phyloP scores from a whole-genome alignment of 2,329 filamentous ascomycete genomes.

The Parastagonospora nodorum region DNA sequence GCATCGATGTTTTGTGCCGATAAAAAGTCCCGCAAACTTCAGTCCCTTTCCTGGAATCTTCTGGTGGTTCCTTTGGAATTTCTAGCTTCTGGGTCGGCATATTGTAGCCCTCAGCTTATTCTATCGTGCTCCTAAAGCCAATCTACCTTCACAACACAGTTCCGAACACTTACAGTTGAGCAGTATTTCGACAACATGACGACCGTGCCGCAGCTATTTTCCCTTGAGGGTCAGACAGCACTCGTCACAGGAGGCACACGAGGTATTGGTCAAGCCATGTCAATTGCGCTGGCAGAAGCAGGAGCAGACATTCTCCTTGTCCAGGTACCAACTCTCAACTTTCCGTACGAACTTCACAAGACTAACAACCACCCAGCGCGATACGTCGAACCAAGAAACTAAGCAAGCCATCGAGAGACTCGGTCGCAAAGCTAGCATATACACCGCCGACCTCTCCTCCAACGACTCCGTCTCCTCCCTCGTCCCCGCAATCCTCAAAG shows the following conservation, averaged over 20 bases:
- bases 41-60: neutral
- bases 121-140: neutral
- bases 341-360: neutral
- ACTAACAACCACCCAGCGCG: constrained; percentile 50
- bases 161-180: constrained; percentile 1
- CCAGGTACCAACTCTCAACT: constrained; percentile 43
- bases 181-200: constrained; percentile 26
- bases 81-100: too few relatives aligned
- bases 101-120: neutral
- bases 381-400: constrained; percentile 62
- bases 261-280: constrained; percentile 58
- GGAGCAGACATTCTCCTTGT: constrained; percentile 58
- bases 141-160: neutral
- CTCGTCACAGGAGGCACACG: constrained; percentile 57
- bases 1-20: neutral
- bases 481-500: constrained; percentile 64
- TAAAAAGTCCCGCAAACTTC: neutral
- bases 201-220: constrained; percentile 51
- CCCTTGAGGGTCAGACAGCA: constrained; percentile 55
- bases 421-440: constrained; percentile 69
- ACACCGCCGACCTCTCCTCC: constrained; percentile 71
- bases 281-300: constrained; percentile 56
- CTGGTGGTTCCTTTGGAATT: neutral
- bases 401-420: constrained; percentile 66
- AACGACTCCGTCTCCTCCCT: constrained; percentile 65